These are phyloP conservation scores for Pterothamnion heteromorphum DNA, from an alignment of 31 red algal species.

Conservation along the genomic window DNA sequence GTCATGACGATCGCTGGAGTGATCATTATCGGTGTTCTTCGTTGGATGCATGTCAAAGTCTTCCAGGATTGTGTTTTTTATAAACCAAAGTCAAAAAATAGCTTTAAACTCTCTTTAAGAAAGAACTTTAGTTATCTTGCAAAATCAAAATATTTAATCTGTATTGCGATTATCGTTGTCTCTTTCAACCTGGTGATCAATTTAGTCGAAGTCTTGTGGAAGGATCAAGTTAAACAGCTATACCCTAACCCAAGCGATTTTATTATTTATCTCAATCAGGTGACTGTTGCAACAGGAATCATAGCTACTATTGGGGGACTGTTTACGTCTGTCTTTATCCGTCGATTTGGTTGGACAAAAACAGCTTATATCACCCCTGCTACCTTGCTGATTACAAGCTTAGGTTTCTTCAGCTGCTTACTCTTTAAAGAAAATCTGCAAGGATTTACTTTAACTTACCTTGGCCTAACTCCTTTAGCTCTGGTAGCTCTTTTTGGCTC, in stretches of 20 bases:
- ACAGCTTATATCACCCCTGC: constrained; percentile 84
- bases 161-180: constrained; percentile 83
- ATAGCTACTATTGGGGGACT: constrained; percentile 85
- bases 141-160: constrained; percentile 81
- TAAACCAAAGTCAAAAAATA: constrained; percentile 81
- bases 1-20: constrained; percentile 69
- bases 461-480: constrained; percentile 90
- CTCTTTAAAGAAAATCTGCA: constrained; percentile 69
- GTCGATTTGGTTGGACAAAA: constrained; percentile 84
- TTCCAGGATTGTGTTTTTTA: constrained; percentile 72
- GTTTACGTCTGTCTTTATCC: constrained; percentile 83
- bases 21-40: constrained; percentile 67
- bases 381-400: constrained; percentile 78
- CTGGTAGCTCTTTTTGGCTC: constrained; percentile 89
- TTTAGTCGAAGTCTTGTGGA: constrained; percentile 97
- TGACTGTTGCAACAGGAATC: constrained; percentile 76
- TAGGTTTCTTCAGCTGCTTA: constrained; percentile 81
- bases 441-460: constrained; percentile 63
- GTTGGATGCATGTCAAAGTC: constrained; percentile 86
- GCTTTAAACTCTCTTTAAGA: constrained; percentile 71
- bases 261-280: constrained; percentile 90
- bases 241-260: constrained; percentile 93
- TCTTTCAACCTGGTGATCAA: constrained; percentile 95
- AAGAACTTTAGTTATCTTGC: constrained; percentile 86
- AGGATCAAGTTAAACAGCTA: constrained; percentile 66